A percentile compares a stretch with the other conserved stretches of the same genome.
phyloP scores from a whole-genome alignment of 345 rosid genomes.

The Moricandia arvensis region DNA sequence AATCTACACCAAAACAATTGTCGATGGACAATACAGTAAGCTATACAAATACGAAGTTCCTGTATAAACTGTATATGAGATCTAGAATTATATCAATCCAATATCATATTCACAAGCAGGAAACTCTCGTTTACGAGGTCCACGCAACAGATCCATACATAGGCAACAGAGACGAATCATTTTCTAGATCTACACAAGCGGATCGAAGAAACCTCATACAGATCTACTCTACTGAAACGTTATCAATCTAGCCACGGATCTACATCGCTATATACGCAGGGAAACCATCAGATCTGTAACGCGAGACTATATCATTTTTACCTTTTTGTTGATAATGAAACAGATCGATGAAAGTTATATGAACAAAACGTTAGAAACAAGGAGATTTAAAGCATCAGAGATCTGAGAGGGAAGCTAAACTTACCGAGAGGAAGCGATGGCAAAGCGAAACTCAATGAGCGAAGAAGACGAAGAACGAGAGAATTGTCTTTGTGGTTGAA shows the following conservation, averaged over 20 bases:
- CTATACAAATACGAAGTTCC: background rate
- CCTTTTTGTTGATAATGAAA: conserved; percentile 6
- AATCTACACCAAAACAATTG: background rate
- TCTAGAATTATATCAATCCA: background rate
- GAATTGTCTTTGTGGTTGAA: conserved; percentile 16
- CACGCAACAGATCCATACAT: conserved; percentile 17
- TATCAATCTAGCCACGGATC: background rate
- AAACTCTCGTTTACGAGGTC: background rate
- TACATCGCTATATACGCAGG: background rate
- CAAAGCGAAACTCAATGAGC: conserved; percentile 26
- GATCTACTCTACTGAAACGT: conserved; percentile 10
- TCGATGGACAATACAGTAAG: background rate
- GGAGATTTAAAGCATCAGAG: conserved; percentile 10
- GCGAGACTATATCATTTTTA: background rate
- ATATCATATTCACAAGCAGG: background rate
- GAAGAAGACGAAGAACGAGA: conserved; percentile 24
- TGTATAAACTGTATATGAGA: background rate
- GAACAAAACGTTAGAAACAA: background rate
- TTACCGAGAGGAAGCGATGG: conserved; percentile 30
- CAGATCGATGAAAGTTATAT: background rate
- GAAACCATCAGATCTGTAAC: conserved; percentile 11
- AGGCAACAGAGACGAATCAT: background rate
- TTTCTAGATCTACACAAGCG: background rate
- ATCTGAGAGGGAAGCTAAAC: conserved; percentile 9
- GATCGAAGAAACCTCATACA: background rate